Percentiles rank a stretch among this genome's conserved stretches.
Evolutionary conservation across 225 moss, liverwort and hornwort species (phyloP).

Genomic region (Marchantia polymorpha): DNA sequence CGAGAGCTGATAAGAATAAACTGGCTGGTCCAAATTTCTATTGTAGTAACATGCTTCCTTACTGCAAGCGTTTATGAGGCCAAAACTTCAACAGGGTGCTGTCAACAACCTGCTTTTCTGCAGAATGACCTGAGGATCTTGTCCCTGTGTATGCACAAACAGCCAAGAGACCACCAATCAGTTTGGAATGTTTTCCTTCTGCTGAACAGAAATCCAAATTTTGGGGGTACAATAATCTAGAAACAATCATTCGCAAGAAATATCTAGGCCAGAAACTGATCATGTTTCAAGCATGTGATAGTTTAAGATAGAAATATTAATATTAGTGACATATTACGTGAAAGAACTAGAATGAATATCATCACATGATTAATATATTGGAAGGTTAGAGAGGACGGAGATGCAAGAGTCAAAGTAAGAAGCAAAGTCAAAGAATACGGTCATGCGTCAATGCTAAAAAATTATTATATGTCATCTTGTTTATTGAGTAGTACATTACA

Average conservation of each 20-base stretch:
- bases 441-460: too few species aligned
- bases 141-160: constrained; percentile 48
- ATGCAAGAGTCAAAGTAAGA: too few species aligned
- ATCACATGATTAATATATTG: too few species aligned
- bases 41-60: background rate
- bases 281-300: background rate
- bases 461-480: too few species aligned
- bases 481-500: too few species aligned
- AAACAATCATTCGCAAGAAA: background rate
- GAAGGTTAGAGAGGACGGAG: too few species aligned
- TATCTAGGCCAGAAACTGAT: background rate
- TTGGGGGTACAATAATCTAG: background rate
- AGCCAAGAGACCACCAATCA: background rate
- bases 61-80: background rate
- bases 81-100: background rate
- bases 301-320: background rate
- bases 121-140: constrained; percentile 66
- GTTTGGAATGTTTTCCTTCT: background rate
- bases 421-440: too few species aligned
- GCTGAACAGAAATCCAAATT: background rate
- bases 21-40: background rate
- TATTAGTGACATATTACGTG: too few species aligned
- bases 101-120: constrained; percentile 70
- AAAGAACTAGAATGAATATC: too few species aligned
- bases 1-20: background rate